Conservation (phyloP, 192 early-diverging fungal genomes). For the Gryganskiella cystojenkinii region DNA sequence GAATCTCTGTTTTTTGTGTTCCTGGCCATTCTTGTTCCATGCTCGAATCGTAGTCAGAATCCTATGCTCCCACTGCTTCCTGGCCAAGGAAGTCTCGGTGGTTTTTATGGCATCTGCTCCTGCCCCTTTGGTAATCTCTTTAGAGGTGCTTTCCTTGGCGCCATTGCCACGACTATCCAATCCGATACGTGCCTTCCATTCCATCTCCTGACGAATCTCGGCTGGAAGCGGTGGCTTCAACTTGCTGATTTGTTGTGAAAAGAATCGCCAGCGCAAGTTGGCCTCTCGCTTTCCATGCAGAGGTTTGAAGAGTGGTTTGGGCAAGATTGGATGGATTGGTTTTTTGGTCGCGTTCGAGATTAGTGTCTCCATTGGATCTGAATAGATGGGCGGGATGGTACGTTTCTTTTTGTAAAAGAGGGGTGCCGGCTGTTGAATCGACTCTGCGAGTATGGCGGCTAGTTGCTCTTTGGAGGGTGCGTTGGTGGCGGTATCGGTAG, state of each 20-base stretch:
- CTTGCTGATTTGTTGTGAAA: constrained; percentile 28
- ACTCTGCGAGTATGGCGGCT: background rate
- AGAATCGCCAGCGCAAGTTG: constrained; percentile 39
- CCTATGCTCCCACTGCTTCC: constrained; percentile 14
- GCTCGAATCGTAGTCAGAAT: constrained; percentile 20
- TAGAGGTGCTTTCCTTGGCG: background rate
- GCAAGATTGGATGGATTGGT: constrained; percentile 18
- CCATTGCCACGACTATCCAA: background rate
- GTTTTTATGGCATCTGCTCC: background rate
- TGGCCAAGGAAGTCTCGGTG: background rate
- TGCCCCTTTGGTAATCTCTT: background rate
- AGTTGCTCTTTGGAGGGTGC: background rate
- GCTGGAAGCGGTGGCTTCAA: constrained; percentile 18
- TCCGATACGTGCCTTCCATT: constrained; percentile 32
- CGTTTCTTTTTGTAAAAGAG: constrained; percentile 18
- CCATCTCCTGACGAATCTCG: constrained; percentile 34
- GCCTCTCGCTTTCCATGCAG: constrained; percentile 42
- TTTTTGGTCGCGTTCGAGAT: constrained; percentile 18
- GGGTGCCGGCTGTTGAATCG: constrained; percentile 13
- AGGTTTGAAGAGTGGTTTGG: constrained; percentile 39
- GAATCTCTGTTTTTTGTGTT: constrained; percentile 7
- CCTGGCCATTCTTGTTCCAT: constrained; percentile 28
- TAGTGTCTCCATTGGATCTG: constrained; percentile 2
- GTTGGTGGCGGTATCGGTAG: background rate
- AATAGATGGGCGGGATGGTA: constrained; percentile 36